Evolutionary conservation across 2,329 filamentous ascomycete genomes (phyloP).

Genomic region (Cladosporium sphaerospermum): DNA sequence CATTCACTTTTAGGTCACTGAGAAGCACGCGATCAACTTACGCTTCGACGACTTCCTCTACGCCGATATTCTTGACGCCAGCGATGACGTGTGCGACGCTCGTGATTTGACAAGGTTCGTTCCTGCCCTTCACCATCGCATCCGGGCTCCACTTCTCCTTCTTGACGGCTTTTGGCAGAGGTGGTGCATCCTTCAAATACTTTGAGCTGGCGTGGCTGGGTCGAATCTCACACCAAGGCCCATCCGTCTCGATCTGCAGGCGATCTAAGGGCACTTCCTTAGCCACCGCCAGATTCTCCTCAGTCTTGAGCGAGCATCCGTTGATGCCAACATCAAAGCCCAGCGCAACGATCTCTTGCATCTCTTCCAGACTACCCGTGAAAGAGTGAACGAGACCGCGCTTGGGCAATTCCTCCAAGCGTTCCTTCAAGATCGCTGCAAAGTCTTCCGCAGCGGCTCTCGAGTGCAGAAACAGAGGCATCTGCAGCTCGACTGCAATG

Average conservation of each 20-base stretch:
- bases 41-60: conserved; percentile 80
- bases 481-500: conserved; percentile 66
- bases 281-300: conserved; percentile 82
- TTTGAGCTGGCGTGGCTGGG: conserved; percentile 80
- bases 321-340: conserved; percentile 93
- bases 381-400: conserved; percentile 87
- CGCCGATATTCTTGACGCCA: conserved; percentile 68
- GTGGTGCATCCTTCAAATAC: conserved; percentile 62
- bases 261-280: conserved; percentile 68
- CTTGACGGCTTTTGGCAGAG: conserved; percentile 77
- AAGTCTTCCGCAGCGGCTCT: conserved; percentile 84
- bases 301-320: conserved; percentile 92
- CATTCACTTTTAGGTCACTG: conserved; percentile 1
- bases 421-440: conserved; percentile 58
- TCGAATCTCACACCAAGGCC: conserved; percentile 93
- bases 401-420: conserved; percentile 53
- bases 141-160: conserved; percentile 92
- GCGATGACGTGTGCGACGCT: conserved; percentile 86
- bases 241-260: conserved; percentile 93
- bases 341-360: conserved; percentile 69
- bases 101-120: conserved; percentile 83
- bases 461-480: conserved; percentile 89
- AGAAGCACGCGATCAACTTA: conserved; percentile 35
- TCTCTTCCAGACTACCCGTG: conserved; percentile 80
- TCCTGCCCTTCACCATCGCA: conserved; percentile 86